These are phyloP conservation scores for Suillus subalutaceus DNA, from an alignment of 768 basidiomycete species.

Conservation along the genomic window DNA sequence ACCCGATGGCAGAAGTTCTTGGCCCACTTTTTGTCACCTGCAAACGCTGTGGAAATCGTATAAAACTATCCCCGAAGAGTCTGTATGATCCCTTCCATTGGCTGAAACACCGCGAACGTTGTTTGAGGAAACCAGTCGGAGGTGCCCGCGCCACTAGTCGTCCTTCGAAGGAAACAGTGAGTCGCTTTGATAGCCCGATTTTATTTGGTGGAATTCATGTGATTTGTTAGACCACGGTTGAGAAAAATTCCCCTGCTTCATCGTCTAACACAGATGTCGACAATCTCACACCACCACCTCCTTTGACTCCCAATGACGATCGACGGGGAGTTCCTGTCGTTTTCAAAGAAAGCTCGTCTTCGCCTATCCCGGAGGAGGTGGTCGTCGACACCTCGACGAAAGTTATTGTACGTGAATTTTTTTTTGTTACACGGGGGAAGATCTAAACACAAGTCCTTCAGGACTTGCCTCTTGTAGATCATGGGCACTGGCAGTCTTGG, in stretches of 20 bases:
- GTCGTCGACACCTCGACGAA: constrained; percentile 20
- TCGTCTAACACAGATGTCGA: constrained; percentile 35
- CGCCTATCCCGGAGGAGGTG: constrained; percentile 23
- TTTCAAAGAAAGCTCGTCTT: constrained; percentile 28
- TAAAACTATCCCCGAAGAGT: constrained; percentile 72
- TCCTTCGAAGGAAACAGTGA: constrained; percentile 28
- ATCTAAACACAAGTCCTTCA: constrained; percentile 16
- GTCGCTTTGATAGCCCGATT: background rate
- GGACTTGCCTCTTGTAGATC: constrained; percentile 22
- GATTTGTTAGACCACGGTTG: constrained; percentile 17
- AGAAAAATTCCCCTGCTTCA: constrained; percentile 29
- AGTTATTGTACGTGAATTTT: constrained; percentile 26
- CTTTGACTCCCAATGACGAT: constrained; percentile 41
- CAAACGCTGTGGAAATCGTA: constrained; percentile 53
- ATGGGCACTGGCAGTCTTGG: constrained; percentile 38
- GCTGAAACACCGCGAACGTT: constrained; percentile 63
- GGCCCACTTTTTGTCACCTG: constrained; percentile 56
- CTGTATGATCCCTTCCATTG: constrained; percentile 70
- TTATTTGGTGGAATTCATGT: background rate
- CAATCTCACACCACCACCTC: constrained; percentile 37
- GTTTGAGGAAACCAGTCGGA: constrained; percentile 48
- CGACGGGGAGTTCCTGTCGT: constrained; percentile 21
- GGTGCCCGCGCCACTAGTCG: constrained; percentile 19
- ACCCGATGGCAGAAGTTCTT: constrained; percentile 55
- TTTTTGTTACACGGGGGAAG: background rate